Evolutionary conservation across 2,329 filamentous ascomycete genomes (phyloP), one percentile per base, ranked within the genome.

Genomic region (Scedosporium dehoogii): DNA sequence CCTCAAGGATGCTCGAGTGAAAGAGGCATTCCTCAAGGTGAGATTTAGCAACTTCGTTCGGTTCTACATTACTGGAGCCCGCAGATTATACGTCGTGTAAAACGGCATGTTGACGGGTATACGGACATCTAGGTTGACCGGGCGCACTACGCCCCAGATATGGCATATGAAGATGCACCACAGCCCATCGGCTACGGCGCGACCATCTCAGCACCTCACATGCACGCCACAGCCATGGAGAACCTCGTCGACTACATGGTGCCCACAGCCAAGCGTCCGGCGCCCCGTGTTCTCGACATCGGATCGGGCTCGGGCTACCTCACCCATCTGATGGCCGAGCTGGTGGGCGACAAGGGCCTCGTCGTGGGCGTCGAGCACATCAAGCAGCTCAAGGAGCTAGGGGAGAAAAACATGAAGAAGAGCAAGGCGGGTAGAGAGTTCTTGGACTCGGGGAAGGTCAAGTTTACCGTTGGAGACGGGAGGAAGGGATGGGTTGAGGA

Each of bases 301-400:
- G 90, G 90, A 2, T 88, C 84, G 57, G 90, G 90, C 0, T 88
- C 84, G 2, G 90, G 90, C 0, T 97, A 97, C 71, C 78, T 99
- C 12, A 96, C 92, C 4, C 91, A 96, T 69, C 86, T 97, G 0
- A 75, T 97, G 6, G 92, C 92, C 0, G 89, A 93, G 71, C 79
- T 96, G 0, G 87, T 88, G 1, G 85, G 82, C 2, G 72, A 70
- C 4, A 66, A 67, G 3, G 79, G 70, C 3, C 71, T 78, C 0
- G 86, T 92, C 0, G 81, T 92, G 12, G 90, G 90, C 0, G 75
- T 93, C 21, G 90, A 93, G 70, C 90, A 93, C 71, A 90, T 93
- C 63, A 69, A 73, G 10, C 81, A 80, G 63, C 77, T 93, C 61
- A 78, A 81, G 51, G 83, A 87, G 23, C 70, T 91, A 27, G 85